A percentile compares a stretch with the other conserved stretches of the same genome.
Conservation (phyloP, 2,329 filamentous ascomycete species). For the Tricladium varicosporioides region DNA sequence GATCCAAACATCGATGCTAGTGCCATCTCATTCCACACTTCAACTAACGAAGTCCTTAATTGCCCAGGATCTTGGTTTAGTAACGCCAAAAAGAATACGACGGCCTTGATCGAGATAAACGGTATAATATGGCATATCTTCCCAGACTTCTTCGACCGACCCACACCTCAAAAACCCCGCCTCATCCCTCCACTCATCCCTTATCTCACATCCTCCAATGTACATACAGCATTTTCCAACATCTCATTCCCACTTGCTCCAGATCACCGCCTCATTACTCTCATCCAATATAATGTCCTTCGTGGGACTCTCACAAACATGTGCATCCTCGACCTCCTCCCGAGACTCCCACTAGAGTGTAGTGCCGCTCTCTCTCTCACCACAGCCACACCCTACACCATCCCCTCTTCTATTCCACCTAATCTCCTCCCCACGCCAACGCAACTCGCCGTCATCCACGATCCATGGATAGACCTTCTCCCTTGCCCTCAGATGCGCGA, state of each 20-base stretch:
- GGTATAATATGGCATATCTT: background rate
- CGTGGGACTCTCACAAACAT: slow-evolving; percentile 19
- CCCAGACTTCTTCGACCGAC: background rate
- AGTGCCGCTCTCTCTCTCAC: slow-evolving; percentile 2
- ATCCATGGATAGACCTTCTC: slow-evolving; percentile 16
- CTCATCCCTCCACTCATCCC: slow-evolving; percentile 6
- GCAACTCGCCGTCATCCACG: slow-evolving; percentile 11
- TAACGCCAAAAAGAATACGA: background rate
- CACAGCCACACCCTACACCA: background rate
- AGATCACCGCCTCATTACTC: slow-evolving; percentile 15
- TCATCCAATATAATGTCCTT: slow-evolving; percentile 17
- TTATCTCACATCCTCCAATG: background rate
- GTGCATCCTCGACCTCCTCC: slow-evolving; percentile 9
- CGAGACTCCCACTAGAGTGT: slow-evolving; percentile 5
- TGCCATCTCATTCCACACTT: background rate
- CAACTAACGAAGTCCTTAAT: background rate
- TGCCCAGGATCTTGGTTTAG: background rate
- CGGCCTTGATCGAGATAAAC: background rate
- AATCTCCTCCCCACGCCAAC: slow-evolving; percentile 13
- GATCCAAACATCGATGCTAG: background rate
- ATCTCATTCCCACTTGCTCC: slow-evolving; percentile 10
- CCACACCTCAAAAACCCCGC: background rate
- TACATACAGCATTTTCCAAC: background rate
- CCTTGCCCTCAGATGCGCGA: slow-evolving; percentile 13
- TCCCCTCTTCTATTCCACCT: slow-evolving; percentile 5